Evolutionary conservation across 345 rosid genomes (phyloP).

Genomic region (Draba incana): DNA sequence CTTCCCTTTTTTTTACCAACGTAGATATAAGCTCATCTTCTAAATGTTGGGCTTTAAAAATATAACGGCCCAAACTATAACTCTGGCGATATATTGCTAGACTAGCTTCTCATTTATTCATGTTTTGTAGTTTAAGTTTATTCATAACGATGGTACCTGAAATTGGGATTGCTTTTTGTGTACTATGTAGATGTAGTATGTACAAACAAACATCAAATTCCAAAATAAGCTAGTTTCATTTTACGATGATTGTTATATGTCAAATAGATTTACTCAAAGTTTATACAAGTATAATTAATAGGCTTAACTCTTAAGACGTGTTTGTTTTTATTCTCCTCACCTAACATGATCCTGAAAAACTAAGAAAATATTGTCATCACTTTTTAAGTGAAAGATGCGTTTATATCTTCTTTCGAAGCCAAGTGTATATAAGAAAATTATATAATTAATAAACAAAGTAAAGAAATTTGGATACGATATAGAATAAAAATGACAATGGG

Average conservation of each 20-base stretch:
- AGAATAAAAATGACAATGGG: constrained; percentile 16
- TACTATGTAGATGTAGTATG: too few relatives aligned
- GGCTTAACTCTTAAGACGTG: neutral
- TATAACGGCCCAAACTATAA: neutral
- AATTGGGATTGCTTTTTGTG: too few relatives aligned
- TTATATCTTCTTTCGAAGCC: constrained; percentile 31
- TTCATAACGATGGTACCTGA: too few relatives aligned
- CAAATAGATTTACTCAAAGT: too few relatives aligned
- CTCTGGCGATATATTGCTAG: neutral
- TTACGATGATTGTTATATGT: too few relatives aligned
- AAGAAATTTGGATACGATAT: neutral
- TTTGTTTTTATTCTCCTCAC: constrained; percentile 30
- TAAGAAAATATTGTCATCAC: constrained; percentile 10
- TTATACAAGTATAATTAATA: too few relatives aligned
- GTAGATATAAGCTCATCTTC: neutral
- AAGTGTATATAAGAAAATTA: neutral
- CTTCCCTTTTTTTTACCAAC: constrained; percentile 8
- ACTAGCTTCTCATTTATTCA: too few relatives aligned
- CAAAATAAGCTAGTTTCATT: too few relatives aligned
- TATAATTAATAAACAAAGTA: neutral
- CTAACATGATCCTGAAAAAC: constrained; percentile 27
- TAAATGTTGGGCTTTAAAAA: constrained; percentile 5
- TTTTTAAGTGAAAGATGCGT: constrained; percentile 9
- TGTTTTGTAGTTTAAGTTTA: too few relatives aligned
- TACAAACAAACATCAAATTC: too few relatives aligned